phyloP scores from a whole-genome alignment of 2,329 filamentous ascomycete genomes.

The Colletotrichum navitas region DNA sequence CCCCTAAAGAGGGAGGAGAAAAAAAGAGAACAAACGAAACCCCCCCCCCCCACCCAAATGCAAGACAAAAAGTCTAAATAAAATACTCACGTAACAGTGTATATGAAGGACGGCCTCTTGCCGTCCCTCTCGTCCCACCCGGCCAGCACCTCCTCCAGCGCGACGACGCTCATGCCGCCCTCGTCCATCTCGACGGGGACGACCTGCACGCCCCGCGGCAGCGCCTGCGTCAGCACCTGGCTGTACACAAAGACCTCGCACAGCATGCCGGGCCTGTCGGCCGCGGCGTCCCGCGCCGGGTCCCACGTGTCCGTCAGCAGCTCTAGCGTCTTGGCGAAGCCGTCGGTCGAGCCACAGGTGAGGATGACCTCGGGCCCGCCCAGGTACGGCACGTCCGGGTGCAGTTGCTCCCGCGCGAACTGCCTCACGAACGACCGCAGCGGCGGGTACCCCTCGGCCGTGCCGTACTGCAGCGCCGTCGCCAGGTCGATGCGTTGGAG shows the following conservation, averaged over 20 bases:
- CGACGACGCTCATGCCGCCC: conserved; percentile 82
- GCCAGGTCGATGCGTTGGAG: conserved; percentile 82
- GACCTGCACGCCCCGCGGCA: conserved; percentile 78
- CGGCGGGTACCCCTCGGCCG: conserved; percentile 84
- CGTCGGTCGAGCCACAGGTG: conserved; percentile 87
- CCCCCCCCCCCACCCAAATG: too few species aligned
- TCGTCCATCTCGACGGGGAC: conserved; percentile 81
- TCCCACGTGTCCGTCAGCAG: conserved; percentile 83
- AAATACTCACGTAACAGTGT: conserved; percentile 83
- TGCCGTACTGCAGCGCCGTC: conserved; percentile 88
- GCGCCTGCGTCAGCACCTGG: conserved; percentile 77
- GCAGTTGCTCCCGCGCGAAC: conserved; percentile 81
- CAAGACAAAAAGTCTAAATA: neutral
- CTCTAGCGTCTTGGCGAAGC: conserved; percentile 82
- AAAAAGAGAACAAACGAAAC: neutral
- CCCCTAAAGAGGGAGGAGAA: neutral
- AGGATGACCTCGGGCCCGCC: conserved; percentile 82
- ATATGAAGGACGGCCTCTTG: conserved; percentile 84
- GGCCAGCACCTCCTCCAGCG: conserved; percentile 81
- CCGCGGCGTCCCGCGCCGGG: conserved; percentile 73
- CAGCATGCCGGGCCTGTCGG: conserved; percentile 81
- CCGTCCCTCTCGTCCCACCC: conserved; percentile 85
- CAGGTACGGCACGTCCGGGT: conserved; percentile 84
- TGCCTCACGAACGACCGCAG: conserved; percentile 82
- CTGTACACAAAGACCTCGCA: conserved; percentile 86